Conservation (phyloP, 768 basidiomycete species). For the Naganishia vishniacii region DNA sequence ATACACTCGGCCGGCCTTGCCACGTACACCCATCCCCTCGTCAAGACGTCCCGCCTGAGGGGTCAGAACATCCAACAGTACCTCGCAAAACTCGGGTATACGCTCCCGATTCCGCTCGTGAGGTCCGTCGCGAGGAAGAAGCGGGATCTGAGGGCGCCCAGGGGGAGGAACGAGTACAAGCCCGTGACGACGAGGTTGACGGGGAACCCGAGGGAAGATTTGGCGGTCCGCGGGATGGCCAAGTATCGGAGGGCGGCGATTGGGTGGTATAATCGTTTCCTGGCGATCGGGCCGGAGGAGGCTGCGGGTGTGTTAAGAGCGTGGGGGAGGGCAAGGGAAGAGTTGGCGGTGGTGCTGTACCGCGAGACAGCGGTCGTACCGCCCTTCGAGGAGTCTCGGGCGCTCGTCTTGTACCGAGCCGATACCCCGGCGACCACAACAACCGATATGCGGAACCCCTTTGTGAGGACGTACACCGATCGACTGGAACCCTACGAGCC, state of each 20-base stretch:
- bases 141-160: background rate
- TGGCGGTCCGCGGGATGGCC: background rate
- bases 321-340: background rate
- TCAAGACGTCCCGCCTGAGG: background rate
- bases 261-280: background rate
- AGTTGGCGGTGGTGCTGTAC: background rate
- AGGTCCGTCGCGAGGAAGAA: background rate
- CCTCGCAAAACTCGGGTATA: background rate
- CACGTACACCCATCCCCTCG: background rate
- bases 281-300: background rate
- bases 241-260: background rate
- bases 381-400: background rate
- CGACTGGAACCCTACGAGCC: constrained; percentile 8
- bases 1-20: background rate
- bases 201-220: constrained; percentile 4
- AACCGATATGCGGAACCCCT: background rate
- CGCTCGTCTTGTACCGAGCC: background rate
- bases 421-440: no score
- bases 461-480: background rate
- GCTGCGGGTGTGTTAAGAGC: background rate
- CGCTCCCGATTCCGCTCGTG: constrained; percentile 7
- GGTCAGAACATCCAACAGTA: constrained; percentile 8
- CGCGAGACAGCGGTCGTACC: background rate
- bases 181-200: constrained; percentile 1
- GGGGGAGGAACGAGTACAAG: background rate